Percentiles rank a stretch among this genome's conserved stretches.
Conservation (phyloP, 2,329 filamentous ascomycete genomes). For the Raffaelea ambrosiae region DNA sequence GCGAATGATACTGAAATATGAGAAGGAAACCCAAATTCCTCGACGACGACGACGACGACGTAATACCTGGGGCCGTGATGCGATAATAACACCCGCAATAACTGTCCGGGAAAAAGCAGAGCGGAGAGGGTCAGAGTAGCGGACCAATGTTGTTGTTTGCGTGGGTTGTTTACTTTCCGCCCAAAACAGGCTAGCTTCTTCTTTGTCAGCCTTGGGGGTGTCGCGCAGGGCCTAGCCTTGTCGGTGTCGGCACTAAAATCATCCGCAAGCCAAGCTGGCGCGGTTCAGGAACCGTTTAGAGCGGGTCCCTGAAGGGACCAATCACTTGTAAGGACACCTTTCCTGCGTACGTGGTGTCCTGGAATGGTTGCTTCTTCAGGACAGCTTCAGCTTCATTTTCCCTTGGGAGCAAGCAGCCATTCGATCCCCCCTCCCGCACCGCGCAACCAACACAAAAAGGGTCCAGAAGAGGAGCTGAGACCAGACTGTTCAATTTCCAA, state of each 20-base stretch:
- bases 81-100: neutral
- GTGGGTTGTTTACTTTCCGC: constrained; percentile 12
- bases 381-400: constrained; percentile 5
- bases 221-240: neutral
- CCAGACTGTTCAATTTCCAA: too few relatives aligned
- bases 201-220: constrained; percentile 1
- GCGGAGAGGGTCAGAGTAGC: neutral
- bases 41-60: neutral
- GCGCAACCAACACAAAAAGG: neutral
- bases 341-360: constrained; percentile 14
- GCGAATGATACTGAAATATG: neutral
- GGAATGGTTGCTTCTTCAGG: neutral
- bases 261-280: constrained; percentile 5
- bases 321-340: constrained; percentile 6
- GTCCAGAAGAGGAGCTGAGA: too few relatives aligned
- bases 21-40: neutral
- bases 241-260: constrained; percentile 8
- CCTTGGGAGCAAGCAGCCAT: neutral
- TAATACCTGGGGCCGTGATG: neutral
- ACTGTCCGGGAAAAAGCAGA: neutral
- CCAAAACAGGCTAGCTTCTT: neutral
- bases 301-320: constrained; percentile 3
- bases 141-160: constrained; percentile 5
- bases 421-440: neutral
- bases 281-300: neutral